Evolutionary conservation across 2,329 filamentous ascomycete species (phyloP).

Genomic region (Myriangium duriaei): DNA sequence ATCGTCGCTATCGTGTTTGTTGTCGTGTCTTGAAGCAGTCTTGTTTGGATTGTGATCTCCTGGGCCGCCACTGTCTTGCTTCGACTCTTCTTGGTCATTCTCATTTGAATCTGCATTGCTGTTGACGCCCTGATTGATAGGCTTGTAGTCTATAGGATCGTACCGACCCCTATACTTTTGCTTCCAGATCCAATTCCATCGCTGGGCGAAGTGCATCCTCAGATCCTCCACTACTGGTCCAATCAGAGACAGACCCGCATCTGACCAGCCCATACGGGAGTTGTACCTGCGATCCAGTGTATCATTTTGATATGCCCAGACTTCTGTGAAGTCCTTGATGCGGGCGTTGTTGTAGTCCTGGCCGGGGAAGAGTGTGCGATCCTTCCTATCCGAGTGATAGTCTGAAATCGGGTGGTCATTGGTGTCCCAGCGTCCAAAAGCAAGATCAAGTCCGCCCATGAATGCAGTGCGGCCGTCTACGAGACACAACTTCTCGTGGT

Average conservation of each 20-base stretch:
- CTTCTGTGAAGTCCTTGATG: slow-evolving; percentile 69
- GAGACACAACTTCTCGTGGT: slow-evolving; percentile 82
- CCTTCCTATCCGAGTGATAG: slow-evolving; percentile 64
- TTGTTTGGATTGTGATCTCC: slow-evolving; percentile 22
- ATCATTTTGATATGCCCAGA: slow-evolving; percentile 70
- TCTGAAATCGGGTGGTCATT: slow-evolving; percentile 72
- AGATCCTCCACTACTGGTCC: slow-evolving; percentile 67
- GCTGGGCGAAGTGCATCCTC: slow-evolving; percentile 64
- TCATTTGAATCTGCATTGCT: too few species aligned
- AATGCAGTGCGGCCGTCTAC: slow-evolving; percentile 71
- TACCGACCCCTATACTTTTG: slow-evolving; percentile 58
- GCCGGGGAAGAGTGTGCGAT: slow-evolving; percentile 68
- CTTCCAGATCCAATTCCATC: slow-evolving; percentile 85
- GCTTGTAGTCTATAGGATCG: slow-evolving; percentile 26
- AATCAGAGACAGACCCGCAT: slow-evolving; percentile 63
- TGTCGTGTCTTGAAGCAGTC: slow-evolving; percentile 17
- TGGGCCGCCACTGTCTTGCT: too few species aligned
- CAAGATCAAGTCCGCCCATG: slow-evolving; percentile 85
- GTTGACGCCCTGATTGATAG: slow-evolving; percentile 19
- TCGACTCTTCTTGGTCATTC: too few species aligned
- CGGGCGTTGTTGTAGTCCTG: slow-evolving; percentile 88
- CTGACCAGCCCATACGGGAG: slow-evolving; percentile 87
- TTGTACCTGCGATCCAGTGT: slow-evolving; percentile 60
- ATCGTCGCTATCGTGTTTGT: slow-evolving; percentile 20
- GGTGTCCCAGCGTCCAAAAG: slow-evolving; percentile 78